Evolutionary conservation across 2,329 filamentous ascomycete species (phyloP), one percentile per base, ranked within the genome.

Genomic region (Claviceps sp.): DNA sequence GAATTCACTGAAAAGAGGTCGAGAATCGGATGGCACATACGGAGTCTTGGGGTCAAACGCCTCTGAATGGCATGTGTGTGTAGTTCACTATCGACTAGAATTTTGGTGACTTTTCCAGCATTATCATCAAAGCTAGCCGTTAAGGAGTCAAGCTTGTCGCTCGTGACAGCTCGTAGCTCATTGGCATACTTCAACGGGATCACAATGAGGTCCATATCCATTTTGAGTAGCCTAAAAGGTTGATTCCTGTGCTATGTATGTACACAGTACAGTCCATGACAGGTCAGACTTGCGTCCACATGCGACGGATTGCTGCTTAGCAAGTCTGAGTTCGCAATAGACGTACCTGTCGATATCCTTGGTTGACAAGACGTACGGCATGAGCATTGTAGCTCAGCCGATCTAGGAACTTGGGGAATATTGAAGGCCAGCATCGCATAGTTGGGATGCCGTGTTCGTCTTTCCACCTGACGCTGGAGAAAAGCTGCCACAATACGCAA

Each of bases 121-220:
- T 56, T 56, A 29, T 56, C 54, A 9, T 54, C 53, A n/a, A 56
- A 56, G 47, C 53, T 54, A n/a, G 54, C 54, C 13, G 53, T 56
- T 17, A 56, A 45, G 16, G 54, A 47, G 17, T 56, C 54, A 0
- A 56, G 49, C 37, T 54, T 54, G 51, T 56, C 54, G 40, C 51
- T 56, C 7, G 53, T 56, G 9, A 56, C 36, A 13, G 51, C 45
- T 5, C 54, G 49, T 13, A 56, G 26, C 34, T 56, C 54, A 8
- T 36, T 22, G 3, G 54, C 53, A n/a, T 56, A 54, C 29, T 52
- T 51, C 8, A 56, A 42, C 1, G 54, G 54, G 43, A 56, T 50
- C 13, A 56, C 45, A 34, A 54, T 43, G 8, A 56, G 44, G 29
- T 56, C 54, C 54, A 56, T 56, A 37, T 56, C 54, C 54, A 56